phyloP scores from a whole-genome alignment of 306 rosid genomes.

The Bauhinia variegata region DNA sequence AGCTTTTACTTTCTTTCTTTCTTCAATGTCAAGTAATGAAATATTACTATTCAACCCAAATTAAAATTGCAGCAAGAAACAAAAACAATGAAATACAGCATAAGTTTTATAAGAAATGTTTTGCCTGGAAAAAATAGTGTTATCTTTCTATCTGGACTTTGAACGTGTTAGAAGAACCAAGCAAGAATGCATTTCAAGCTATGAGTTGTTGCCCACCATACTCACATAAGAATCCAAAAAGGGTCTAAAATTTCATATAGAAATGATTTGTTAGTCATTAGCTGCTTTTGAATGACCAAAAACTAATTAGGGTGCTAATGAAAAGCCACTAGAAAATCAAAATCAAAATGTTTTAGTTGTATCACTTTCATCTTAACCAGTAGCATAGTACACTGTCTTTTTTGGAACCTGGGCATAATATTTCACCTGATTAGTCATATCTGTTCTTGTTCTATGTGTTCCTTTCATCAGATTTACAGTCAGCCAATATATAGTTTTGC shows the following conservation, averaged over 20 bases:
- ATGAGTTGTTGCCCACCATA: background rate
- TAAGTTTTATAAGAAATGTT: background rate
- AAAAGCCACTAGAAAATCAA: no score
- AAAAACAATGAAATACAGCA: background rate
- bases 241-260: background rate
- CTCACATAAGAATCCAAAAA: background rate
- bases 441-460: no score
- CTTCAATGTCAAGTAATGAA: no score
- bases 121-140: background rate
- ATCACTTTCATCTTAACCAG: no score
- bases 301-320: no score
- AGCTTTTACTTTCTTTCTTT: no score
- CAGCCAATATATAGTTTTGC: conserved; percentile 64
- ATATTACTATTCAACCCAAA: background rate
- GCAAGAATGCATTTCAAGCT: background rate
- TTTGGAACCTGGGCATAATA: no score
- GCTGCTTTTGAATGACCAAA: no score
- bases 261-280: background rate
- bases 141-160: no score
- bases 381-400: no score
- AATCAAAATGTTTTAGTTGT: no score
- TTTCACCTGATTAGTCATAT: background rate
- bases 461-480: conserved; percentile 54
- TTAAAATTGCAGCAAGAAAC: background rate
- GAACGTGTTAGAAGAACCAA: no score